Conservation (phyloP, 441 rosid genomes). For the Flueggea neowawraea region DNA sequence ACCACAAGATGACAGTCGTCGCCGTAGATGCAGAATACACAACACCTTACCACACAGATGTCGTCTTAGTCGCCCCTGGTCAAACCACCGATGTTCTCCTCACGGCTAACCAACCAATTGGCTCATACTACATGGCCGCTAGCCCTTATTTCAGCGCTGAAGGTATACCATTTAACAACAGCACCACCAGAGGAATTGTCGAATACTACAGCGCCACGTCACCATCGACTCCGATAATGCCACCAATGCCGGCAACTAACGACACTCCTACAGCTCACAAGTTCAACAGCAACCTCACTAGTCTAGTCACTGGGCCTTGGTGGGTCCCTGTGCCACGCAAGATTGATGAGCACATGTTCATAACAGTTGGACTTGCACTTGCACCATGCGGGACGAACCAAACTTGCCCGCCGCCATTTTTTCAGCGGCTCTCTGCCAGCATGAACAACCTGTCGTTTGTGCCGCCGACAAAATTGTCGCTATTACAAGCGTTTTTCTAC, state of each 20-base stretch:
- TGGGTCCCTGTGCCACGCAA: conserved; percentile 64
- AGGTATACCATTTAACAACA: conserved; percentile 27
- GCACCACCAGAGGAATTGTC: conserved; percentile 67
- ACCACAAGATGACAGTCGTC: conserved; percentile 73
- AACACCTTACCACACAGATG: conserved; percentile 57
- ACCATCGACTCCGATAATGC: conserved; percentile 47
- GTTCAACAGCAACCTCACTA: conserved; percentile 51
- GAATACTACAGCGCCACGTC: conserved; percentile 30
- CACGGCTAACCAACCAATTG: conserved; percentile 48
- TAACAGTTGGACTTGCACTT: conserved; percentile 61
- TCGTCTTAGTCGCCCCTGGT: conserved; percentile 68
- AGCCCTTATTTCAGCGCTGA: conserved; percentile 51
- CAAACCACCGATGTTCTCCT: conserved; percentile 80
- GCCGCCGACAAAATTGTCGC: conserved; percentile 41
- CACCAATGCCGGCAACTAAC: conserved; percentile 47
- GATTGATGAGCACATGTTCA: conserved; percentile 63
- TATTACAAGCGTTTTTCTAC: conserved; percentile 59
- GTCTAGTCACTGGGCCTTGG: conserved; percentile 42
- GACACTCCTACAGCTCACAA: conserved; percentile 70
- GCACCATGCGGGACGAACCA: conserved; percentile 35
- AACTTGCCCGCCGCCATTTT: conserved; percentile 35
- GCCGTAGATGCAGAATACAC: conserved; percentile 75
- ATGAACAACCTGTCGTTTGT: conserved; percentile 77
- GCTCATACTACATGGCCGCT: conserved; percentile 85
- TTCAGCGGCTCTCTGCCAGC: conserved; percentile 53